Base-by-base conservation (phyloP, 306 rosid genomes). In the Prosopis cineraria region DNA sequence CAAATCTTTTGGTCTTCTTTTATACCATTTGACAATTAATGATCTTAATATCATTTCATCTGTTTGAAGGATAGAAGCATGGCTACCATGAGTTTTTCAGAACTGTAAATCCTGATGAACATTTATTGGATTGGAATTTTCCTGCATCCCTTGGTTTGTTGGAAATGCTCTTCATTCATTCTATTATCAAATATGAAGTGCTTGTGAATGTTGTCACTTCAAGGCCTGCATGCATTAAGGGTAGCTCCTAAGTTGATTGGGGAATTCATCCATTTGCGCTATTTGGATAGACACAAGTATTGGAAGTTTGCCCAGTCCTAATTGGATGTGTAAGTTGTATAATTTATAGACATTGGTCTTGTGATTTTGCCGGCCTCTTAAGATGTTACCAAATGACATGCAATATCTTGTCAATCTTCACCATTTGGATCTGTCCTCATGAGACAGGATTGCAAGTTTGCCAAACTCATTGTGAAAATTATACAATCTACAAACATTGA, bases 321-420 rank as follows among this genome's bases (percentile, higher is more conserved):
- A 64, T 1, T 76, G 70, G 0, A 4, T 60, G 4, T 7, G 80
- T 62, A 37, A 9, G 8, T 50, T 81, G 67, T 48, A 75, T 56
- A 81, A 81, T 69, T 36, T 81, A 17, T 77, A 68, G 19, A 80
- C 76, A 4, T 5, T 74, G 25, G 44, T 56, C 65, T 34, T 81
- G 29, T 0, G 0, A 0, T 0, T 0, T 5, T 66, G 75, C 33
- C 0, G 0, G 0, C 1, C 43, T 3, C 66, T 80, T 2, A 22
- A 29, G 5, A 10, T 7, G 62, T 34, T 78, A 11, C 81, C 76
- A 19, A 22, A 0, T 48, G 65, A 45, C 1, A 64, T 48, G 29
- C 66, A 48, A 20, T 29, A 47, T 48, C 80, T 76, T 41, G 16
- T 41, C 34, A 30, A 45, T 43, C 3, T 75, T 19, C 53, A 52